A percentile compares a stretch with the other conserved stretches of the same genome.
Conservation (phyloP, 2,329 filamentous ascomycete species). For the Ophiocordyceps unilateralis region DNA sequence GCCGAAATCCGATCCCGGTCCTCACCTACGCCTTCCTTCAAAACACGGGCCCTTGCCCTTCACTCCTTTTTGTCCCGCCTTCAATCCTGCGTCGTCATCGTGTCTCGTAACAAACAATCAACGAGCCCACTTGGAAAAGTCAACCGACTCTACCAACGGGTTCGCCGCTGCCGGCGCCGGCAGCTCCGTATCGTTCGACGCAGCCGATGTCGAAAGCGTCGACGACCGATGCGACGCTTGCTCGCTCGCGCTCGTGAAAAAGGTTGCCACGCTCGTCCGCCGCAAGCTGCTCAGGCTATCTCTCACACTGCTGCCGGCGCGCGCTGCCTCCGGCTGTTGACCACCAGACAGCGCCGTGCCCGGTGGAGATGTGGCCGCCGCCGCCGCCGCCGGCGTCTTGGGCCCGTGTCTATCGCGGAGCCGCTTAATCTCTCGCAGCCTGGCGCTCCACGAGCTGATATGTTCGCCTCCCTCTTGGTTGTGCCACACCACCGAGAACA, state of each 20-base stretch:
- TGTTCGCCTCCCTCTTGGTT: constrained; percentile 63
- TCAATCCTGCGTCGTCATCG: neutral
- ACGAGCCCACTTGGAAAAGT: constrained; percentile 22
- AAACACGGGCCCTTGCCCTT: too few species aligned
- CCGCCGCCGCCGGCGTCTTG: constrained; percentile 14
- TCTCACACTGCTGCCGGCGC: constrained; percentile 21
- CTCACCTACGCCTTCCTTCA: neutral
- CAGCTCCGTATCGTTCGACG: constrained; percentile 37
- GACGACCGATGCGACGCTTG: constrained; percentile 40
- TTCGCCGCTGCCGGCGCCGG: constrained; percentile 15
- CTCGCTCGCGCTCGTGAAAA: constrained; percentile 41
- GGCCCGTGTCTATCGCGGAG: constrained; percentile 52
- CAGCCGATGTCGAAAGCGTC: constrained; percentile 33
- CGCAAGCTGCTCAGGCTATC: constrained; percentile 45
- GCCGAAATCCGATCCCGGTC: neutral
- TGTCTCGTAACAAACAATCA: constrained; percentile 1
- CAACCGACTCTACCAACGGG: constrained; percentile 18
- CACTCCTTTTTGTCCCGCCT: neutral
- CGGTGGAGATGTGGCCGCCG: constrained; percentile 11
- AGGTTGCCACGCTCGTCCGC: constrained; percentile 47
- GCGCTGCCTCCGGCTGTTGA: constrained; percentile 4
- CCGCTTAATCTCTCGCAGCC: constrained; percentile 68
- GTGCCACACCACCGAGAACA: constrained; percentile 85
- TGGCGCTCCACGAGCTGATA: constrained; percentile 75
- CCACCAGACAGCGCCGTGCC: constrained; percentile 11